These are phyloP conservation scores for Fusarium lyarnte DNA, from an alignment of 2,329 filamentous ascomycete species.

Conservation along the genomic window DNA sequence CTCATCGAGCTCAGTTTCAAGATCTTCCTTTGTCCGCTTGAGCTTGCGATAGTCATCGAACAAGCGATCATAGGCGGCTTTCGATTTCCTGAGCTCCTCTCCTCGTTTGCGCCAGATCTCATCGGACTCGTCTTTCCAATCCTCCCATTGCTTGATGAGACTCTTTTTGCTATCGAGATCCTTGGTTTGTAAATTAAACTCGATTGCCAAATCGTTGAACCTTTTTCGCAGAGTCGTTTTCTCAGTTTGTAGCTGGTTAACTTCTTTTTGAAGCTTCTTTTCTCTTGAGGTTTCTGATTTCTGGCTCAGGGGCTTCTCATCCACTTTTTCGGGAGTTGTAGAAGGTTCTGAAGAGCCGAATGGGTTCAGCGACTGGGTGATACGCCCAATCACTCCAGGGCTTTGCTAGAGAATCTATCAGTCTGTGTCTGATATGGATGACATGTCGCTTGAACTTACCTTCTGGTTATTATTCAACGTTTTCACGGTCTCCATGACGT, in stretches of 20 bases:
- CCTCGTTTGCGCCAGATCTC: background rate
- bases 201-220: background rate
- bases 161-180: background rate
- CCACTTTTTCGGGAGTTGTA: rapidly evolving
- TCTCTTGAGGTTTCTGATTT: background rate
- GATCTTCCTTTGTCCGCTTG: background rate
- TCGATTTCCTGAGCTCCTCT: background rate
- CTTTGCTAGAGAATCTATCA: background rate
- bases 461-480: background rate
- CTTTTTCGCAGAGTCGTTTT: background rate
- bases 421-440: rapidly evolving
- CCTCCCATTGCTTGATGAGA: background rate
- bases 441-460: background rate
- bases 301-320: background rate
- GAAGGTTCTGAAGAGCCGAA: background rate
- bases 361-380: background rate
- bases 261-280: background rate
- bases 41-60: background rate
- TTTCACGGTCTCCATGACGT: background rate
- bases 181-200: background rate
- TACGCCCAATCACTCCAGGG: background rate
- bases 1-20: background rate
- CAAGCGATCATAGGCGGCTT: background rate
- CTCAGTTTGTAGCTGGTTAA: background rate
- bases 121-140: background rate